Percentiles rank a stretch among this genome's conserved stretches.
Conservation (phyloP, 805 yeast genomes). For the Brettanomyces sp. region DNA sequence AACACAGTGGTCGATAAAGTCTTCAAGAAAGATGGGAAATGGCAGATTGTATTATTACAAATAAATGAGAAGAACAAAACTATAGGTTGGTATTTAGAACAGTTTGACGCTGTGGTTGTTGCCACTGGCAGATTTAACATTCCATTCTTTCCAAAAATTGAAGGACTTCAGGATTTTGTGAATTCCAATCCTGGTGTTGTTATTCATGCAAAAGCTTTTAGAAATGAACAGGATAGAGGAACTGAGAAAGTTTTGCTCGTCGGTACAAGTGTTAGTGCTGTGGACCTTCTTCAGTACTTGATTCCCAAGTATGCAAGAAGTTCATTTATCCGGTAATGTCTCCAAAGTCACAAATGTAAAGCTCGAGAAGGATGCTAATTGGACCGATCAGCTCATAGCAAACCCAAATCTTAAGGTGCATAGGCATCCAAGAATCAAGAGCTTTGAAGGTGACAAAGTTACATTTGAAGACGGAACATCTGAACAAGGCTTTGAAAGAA, state of each 20-base stretch:
- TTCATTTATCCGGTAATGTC: conserved; percentile 1
- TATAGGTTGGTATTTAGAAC: conserved; percentile 32
- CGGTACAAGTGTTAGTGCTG: conserved; percentile 52
- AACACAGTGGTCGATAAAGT: conserved; percentile 26
- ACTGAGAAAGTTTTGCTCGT: conserved; percentile 23
- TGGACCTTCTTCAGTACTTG: conserved; percentile 43
- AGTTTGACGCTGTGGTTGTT: conserved; percentile 33
- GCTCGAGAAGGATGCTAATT: conserved; percentile 6
- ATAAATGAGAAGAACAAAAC: conserved; percentile 1
- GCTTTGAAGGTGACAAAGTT: conserved; percentile 20
- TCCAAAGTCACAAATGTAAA: not conserved
- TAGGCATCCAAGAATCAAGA: conserved; percentile 22
- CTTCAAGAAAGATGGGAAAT: conserved; percentile 16
- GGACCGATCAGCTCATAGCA: conserved; percentile 31
- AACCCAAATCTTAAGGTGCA: conserved; percentile 21
- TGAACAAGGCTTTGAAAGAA: conserved; percentile 25
- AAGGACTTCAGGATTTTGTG: conserved; percentile 25
- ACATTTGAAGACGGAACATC: conserved; percentile 25
- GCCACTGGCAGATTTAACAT: conserved; percentile 33
- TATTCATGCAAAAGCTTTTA: conserved; percentile 19
- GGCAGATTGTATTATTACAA: conserved; percentile 23
- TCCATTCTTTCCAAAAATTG: conserved; percentile 29
- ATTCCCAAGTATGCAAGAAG: conserved; percentile 17
- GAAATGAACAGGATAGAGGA: conserved; percentile 18
- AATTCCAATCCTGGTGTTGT: conserved; percentile 23